A percentile compares a stretch with the other conserved stretches of the same genome.
phyloP scores from a whole-genome alignment of 352 stramenopile species.

The Pythium sp. region DNA sequence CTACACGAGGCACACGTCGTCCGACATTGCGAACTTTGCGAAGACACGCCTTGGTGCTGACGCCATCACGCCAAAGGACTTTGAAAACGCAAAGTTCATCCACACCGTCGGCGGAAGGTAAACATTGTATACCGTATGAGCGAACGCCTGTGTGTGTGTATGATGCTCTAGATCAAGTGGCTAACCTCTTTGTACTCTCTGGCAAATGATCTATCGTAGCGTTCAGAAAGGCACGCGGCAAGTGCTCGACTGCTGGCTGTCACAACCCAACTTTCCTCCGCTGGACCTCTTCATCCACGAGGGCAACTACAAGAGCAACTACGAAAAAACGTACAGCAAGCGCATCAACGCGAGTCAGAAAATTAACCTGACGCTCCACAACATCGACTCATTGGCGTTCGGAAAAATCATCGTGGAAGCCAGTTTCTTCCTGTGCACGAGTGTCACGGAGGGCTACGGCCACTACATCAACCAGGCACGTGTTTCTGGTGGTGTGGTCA shows the following conservation, averaged over 20 bases:
- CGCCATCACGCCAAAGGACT: conserved; percentile 28
- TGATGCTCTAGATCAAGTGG: too few relatives aligned
- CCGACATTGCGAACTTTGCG: conserved; percentile 37
- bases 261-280: conserved; percentile 29
- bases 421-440: conserved; percentile 52
- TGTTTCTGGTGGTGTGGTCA: conserved; percentile 33
- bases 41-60: conserved; percentile 18
- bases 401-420: conserved; percentile 38
- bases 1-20: conserved; percentile 61
- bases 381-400: conserved; percentile 30
- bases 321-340: conserved; percentile 26
- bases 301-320: conserved; percentile 22
- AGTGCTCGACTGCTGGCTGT: conserved; percentile 53
- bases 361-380: conserved; percentile 14
- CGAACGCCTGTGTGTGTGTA: too few relatives aligned
- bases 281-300: conserved; percentile 45
- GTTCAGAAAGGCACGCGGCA: conserved; percentile 45
- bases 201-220: too few relatives aligned
- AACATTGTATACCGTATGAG: too few relatives aligned
- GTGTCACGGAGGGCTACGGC: conserved; percentile 54
- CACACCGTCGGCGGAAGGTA: conserved; percentile 30
- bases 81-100: conserved; percentile 24
- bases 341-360: not conserved
- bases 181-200: too few relatives aligned
- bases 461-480: conserved; percentile 74